Base-by-base conservation (phyloP, 2,329 filamentous ascomycete genomes). In the Diaporthe vexans region DNA sequence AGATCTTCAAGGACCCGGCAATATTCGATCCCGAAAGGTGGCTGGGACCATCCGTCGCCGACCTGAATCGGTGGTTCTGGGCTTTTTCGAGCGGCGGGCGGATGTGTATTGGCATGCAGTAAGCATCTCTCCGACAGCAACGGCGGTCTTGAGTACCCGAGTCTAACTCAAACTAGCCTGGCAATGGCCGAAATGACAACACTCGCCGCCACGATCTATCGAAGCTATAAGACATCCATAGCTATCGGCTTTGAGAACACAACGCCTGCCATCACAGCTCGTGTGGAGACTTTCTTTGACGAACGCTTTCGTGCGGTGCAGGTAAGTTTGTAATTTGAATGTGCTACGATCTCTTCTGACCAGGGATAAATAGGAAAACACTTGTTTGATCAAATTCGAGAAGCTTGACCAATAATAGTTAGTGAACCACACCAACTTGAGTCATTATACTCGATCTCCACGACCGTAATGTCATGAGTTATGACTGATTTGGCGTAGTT, bases 71-170 rank as follows among this genome's bases (percentile, higher is more conserved):
- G 9, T 51, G 46, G 46, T 51, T 51, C 5, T 51, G 46, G 46
- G 46, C 46, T n/a, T 51, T 51, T 51, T 51, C 46, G 21, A 51
- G 46, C 11, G 46, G 46, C 11, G 46, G 46, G 3, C 21, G 46
- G 46, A 51, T 51, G 46, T 51, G 46, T 51, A 51, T 51, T 51
- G 46, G 46, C 21, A 51, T 51, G 46, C 46, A 51, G 46, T 51
- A 51, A 24, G 46, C 29, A 29, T 29, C 29, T n/a, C 46, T 6
- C 21, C 11, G 21, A 10, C 46, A 51, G 19, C 9, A 9, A n/a
- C 9, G 11, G 46, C 5, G 21, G 46, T 24, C 2, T 24, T 51
- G 19, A 4, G 4, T 11, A 24, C 21, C 8, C 10, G 11, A 51
- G 9, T 4, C 21, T 51, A 51, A 51, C 21, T 24, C 13, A 51